Base-by-base conservation (phyloP, 1,284 basidiomycete species). In the Cutaneotrichosporon cutaneum region DNA sequence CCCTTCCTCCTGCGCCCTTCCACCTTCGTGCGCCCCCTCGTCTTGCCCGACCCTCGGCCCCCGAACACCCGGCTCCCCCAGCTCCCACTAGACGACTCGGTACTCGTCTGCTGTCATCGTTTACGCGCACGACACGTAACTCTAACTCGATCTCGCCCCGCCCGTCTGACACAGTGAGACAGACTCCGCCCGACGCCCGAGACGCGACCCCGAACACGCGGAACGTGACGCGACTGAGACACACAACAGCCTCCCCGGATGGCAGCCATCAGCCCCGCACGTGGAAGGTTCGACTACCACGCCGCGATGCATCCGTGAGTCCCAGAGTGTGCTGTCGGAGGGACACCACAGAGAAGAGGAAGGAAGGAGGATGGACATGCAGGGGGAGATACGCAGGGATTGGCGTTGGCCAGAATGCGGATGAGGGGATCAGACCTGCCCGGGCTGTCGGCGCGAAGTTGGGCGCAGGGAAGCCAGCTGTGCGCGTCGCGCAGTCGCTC, bases 251-350 rank as follows among this genome's bases (percentile, higher is more conserved):
- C 35, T 36, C 13, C 35, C 6, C 35, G 39, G n/a, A 56, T 56
- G 55, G 44, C 55, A 33, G 55, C 55, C 26, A 56, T 56, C 42
- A 56, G 55, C 55, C 64, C 64, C 33, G 59, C 54, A 16, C 61
- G 64, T 33, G 62, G 45, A 56, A 59, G 64, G 21, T 66, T 66
- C 59, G 64, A 66, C 61, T 66, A 63, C 35, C 59, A 53, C 27
- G 56, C 61, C 32, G 64, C 61, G 27, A 66, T 66, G 64, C 64
- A 66, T 36, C 64, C 64, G 64, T 66, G 54, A 66, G 64, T 66
- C 16, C 13, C 3, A 18, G 39, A n/a, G 18, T 42, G 18, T 9
- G 8, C 8, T 2, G 39, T 11, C 11, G 35, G 16, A 16, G 35
- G 4, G 35, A 11, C 4, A 36, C 7, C 18, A 42, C 39, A 4